Base-by-base conservation (phyloP, 2,329 filamentous ascomycete genomes). In the Metarhizium guizhouense region DNA sequence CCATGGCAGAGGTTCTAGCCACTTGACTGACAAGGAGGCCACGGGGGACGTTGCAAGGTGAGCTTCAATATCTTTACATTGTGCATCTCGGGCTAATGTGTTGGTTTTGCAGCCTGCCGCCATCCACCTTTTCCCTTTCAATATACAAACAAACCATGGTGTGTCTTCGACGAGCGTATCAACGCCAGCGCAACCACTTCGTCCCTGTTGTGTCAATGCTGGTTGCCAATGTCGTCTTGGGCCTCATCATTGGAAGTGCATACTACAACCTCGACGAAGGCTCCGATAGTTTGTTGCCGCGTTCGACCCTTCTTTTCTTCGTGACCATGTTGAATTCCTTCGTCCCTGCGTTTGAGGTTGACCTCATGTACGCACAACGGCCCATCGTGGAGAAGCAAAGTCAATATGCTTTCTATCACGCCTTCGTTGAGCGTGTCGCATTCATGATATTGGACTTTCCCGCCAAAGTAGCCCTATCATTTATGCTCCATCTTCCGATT, bases 311-410 rank as follows among this genome's bases (percentile, higher is more conserved):
- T 29, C 76, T 95, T 54, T 95, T 95, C 81, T 94, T 95, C 66
- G 88, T 88, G 61, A 84, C 90, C 64, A 76, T 95, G 58, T 84
- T 93, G 75, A 95, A 93, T 70, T 89, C 88, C 53, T 93, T 94
- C 65, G 80, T 85, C 59, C 87, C 83, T 68, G 87, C 87, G 54
- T 79, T 93, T 47, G 89, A 94, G 68, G 66, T 72, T 93, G 38
- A 90, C 88, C 0, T 25, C 25, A 79, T 95, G 5, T 96, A 93
- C 67, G 83, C 88, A 2, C 90, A 95, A 79, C 86, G 92, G 43
- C 87, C 88, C 1, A 95, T 96, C 63, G 89, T 96, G 59, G 90
- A 95, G 67, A 96, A 95, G 68, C 91, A 96, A 64, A 75, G 80
- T 56, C 84, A 87, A 56, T 96, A 95, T 67, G 90, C 90, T n/a